Evolutionary conservation across 2,329 filamentous ascomycete genomes (phyloP), one percentile per base, ranked within the genome.

Genomic region (Trichoderma sp.): DNA sequence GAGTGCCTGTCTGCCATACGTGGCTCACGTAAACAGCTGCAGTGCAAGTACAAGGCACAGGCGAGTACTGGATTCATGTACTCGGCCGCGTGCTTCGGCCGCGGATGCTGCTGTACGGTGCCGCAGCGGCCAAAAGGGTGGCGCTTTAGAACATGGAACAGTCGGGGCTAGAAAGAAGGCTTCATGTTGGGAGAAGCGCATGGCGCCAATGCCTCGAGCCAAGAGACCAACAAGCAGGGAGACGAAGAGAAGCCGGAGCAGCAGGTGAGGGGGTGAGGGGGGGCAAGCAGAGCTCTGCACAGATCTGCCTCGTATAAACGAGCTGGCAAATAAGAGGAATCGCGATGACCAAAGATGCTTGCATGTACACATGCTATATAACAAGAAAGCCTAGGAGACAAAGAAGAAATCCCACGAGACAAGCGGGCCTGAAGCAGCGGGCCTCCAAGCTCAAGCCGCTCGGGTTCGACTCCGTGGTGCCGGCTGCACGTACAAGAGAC

Each of bases 391-490:
- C 52, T 55, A 31, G 61, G 53, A 43, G 27, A 53, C 43, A 10
- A 35, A 52, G 16, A 27, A 63, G 16, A 14, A 53, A 35, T 21
- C 35, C 52, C 31, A 65, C 40, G 29, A 27, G 24, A 6, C 40
- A 37, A 24, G 62, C 37, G 52, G n/a, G 49, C 49, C 29, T n/a
- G n/a, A n/a, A 29, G 43, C 43, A 47, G 60, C 27, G 43, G 43
- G 43, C 31, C 40, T 43, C n/a, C n/a, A n/a, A n/a, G n/a, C n/a
- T 43, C 16, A 43, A 43, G 37, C 66, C 66, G 57, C 19, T 68
- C 66, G 66, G 66, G 37, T 63, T 68, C 66, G 37, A 63, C 43
- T 63, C 66, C 66, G 66, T 57, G 27, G 37, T 68, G 66, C 66
- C 66, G 61, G 66, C 66, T 62, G 66, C 58, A 68, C 55, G 66